Conservation (phyloP, 2,329 filamentous ascomycete genomes). For the Epichloe elymi region DNA sequence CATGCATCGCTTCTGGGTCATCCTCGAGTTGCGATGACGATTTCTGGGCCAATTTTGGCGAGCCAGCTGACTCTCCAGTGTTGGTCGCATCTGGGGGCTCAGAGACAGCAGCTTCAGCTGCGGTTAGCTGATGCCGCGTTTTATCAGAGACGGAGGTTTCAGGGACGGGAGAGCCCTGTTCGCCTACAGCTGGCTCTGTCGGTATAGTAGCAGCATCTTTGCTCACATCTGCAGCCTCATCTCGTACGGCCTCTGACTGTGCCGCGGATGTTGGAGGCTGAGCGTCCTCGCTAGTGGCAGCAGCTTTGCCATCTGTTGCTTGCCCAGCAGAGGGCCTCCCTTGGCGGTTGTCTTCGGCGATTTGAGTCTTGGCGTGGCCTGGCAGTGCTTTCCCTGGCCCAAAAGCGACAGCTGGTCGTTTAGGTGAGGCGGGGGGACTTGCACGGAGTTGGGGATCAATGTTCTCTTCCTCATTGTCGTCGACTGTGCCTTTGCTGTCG, state of each 20-base stretch:
- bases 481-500: neutral
- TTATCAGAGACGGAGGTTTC: neutral
- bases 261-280: neutral
- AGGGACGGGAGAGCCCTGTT: neutral
- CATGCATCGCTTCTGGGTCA: neutral
- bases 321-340: neutral
- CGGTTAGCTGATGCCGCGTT: neutral
- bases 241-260: neutral
- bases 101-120: neutral
- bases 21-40: neutral
- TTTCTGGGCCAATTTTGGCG: neutral
- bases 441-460: constrained; percentile 6
- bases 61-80: neutral
- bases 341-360: neutral
- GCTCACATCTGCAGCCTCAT: neutral
- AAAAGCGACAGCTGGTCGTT: neutral
- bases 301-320: neutral
- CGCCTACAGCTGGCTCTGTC: neutral
- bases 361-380: neutral
- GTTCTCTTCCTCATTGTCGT: neutral
- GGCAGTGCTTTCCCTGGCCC: neutral
- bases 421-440: constrained; percentile 1
- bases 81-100: neutral
- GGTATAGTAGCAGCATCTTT: neutral
- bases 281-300: neutral